Evolutionary conservation across 2,329 filamentous ascomycete species (phyloP), one percentile per base, ranked within the genome.

Genomic region (Zymoseptoria crescenta): DNA sequence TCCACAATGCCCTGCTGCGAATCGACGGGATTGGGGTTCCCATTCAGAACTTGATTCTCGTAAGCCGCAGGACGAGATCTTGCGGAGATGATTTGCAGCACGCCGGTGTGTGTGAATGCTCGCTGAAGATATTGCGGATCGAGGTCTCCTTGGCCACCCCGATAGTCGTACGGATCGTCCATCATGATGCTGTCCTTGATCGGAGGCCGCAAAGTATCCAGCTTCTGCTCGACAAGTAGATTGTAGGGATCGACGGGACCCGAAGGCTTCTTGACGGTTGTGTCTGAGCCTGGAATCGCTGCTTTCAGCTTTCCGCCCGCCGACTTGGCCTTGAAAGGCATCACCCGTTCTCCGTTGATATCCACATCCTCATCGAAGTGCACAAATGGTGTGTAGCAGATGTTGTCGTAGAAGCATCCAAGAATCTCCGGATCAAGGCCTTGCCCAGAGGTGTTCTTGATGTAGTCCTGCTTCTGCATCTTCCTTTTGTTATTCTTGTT

Each of bases 401-500:
- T 96, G 72, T 99, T 99, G 77, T 99, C 94, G 75, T 97, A 99
- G 71, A 99, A 95, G 72, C 93, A 96, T 69, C 91, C 91, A 13
- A 97, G 79, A 49, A 97, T 89, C 65, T 97, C 93, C 65, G 95
- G 89, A 56, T 89, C 89, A n/a, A 97, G 89, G 13, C 89, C 89
- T 72, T 97, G 92, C 2, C 89, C 91, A 21, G 86, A 86, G 0
- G 92, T 95, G 72, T 97, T 97, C 74, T 95, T 96, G 67, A 97
- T 81, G 74, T 99, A 99, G 70, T 97, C 94, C 0, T 83, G 77
- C 71, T 96, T 95, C 70, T 96, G 91, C 94, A 99, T 99, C 75
- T 99, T 99, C 74, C 94, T 84, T 77, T 97, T 97, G 77, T 97
- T 97, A 78, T 97, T 99, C 76, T 96, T 96, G 80, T 99, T 99